Base-by-base conservation (phyloP, 2,329 filamentous ascomycete genomes). In the Clonostachys rosea region DNA sequence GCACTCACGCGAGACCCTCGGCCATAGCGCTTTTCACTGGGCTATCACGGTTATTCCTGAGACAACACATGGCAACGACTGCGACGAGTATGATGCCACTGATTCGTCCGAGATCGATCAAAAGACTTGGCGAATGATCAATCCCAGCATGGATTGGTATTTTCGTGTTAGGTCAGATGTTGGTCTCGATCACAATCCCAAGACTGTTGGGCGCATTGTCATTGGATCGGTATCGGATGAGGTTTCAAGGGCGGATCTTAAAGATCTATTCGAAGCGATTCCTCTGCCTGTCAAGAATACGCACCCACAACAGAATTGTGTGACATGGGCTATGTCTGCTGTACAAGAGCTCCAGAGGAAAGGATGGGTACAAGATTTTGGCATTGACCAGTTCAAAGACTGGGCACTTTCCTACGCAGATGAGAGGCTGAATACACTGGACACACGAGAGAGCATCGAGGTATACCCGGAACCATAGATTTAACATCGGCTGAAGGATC, bases 261-360 rank as follows among this genome's bases (percentile, higher is more conserved):
- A n/a, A 3, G 46, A 35, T 0, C 44, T 65, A 8, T 59, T 65
- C 17, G 43, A 36, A 1, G 30, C 11, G 10, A 45, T 66, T 34
- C 58, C 54, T 14, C 43, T 62, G 4, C 63, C 63, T 1, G 48
- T 55, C 1, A 66, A 62, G 49, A 59, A 65, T 18, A 61, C 47
- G 14, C 42, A 65, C 43, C 63, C 61, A 0, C 63, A 65, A 40
- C 59, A 66, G 49, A 64, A 60, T 48, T 64, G 62, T n/a, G 61
- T 65, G 43, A 60, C 60, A 12, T 65, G 63, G 62, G 49, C 44
- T n/a, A 44, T 52, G 18, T 47, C 57, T 49, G 61, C 61, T 2
- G 55, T 66, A 8, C 45, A 34, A 7, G 48, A 45, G 1, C 42
- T 65, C 3, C 62, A 64, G 47, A 45, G 16, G 8, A 48, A 52